Percentiles rank a stretch among this genome's conserved stretches.
phyloP scores from a whole-genome alignment of 2,329 filamentous ascomycete genomes.

The Fusarium veterinarium region DNA sequence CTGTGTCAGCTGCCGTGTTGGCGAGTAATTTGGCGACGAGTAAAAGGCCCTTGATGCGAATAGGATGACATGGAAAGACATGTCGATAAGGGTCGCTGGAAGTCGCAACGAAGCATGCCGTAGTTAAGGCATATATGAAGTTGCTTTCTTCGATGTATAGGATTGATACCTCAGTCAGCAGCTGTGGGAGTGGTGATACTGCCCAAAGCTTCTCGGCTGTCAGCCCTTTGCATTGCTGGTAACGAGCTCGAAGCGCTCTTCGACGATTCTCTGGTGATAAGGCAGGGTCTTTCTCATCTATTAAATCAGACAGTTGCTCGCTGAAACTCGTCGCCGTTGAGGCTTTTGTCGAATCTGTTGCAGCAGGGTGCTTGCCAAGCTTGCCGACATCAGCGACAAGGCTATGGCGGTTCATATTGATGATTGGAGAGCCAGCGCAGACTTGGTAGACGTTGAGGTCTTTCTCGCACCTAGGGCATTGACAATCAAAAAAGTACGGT shows the following conservation, averaged over 20 bases:
- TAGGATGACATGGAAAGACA: constrained; percentile 61
- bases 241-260: constrained; percentile 34
- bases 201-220: constrained; percentile 56
- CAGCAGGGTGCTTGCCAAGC: constrained; percentile 45
- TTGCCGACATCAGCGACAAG: constrained; percentile 55
- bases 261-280: constrained; percentile 45
- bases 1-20: constrained; percentile 58
- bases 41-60: constrained; percentile 63
- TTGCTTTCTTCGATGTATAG: constrained; percentile 58
- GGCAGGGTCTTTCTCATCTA: constrained; percentile 41
- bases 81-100: constrained; percentile 63
- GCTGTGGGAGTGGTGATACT: constrained; percentile 59
- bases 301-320: constrained; percentile 46
- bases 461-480: constrained; percentile 60
- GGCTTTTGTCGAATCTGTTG: constrained; percentile 28
- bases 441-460: constrained; percentile 67
- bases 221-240: constrained; percentile 42
- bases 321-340: constrained; percentile 29
- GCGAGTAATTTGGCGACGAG: constrained; percentile 64
- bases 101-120: constrained; percentile 61
- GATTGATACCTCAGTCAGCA: constrained; percentile 58
- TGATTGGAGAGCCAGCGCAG: constrained; percentile 54
- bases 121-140: constrained; percentile 57
- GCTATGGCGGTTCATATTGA: constrained; percentile 59
- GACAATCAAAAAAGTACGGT: constrained; percentile 65